Base-by-base conservation (phyloP, 2,329 filamentous ascomycete species). In the Lachnellula subtilissima region DNA sequence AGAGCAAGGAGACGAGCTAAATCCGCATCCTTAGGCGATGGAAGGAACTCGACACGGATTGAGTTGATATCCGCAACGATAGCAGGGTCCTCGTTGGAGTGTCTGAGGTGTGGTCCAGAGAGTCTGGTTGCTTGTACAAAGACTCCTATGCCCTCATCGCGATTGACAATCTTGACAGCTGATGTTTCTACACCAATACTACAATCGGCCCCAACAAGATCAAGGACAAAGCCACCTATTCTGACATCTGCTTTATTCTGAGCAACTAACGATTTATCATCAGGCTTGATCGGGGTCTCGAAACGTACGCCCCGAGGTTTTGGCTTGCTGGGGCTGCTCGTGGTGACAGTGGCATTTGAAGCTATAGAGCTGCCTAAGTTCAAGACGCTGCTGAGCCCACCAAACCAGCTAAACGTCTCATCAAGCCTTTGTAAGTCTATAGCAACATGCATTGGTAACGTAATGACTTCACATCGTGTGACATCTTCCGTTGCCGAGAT, bases 301-400 rank as follows among this genome's bases (percentile, higher is more conserved):
- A 88, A 87, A 76, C 74, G 77, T 12, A 87, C 84, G 3, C 82
- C 82, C 17, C 78, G 76, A 1, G 79, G 64, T 57, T 80, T 84
- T 36, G 72, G 54, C 48, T 73, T 74, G 45, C 48, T 54, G 12
- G 67, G 65, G 9, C 67, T 64, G 4, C 73, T 68, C 36, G 73
- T 70, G 3, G 70, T 71, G 14, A 76, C 74, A 1, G 85, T 83
- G n/a, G 83, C 80, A 57, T 83, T 87, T 0, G 89, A 91, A 11
- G 87, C 84, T 60, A 96, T 88, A 0, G 93, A 96, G 57, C 83
- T 88, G 60, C 91, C 89, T 70, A 97, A 82, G 65, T 94, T 95
- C 45, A 99, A 76, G 52, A 99, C 87, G 62, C 91, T 91, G 70
- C 92, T 96, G 45, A 99, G 76, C 0, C 94, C 94, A 37, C 94